Base-by-base conservation (phyloP, 257 asterid genomes). In the Thymus mandschuricus region DNA sequence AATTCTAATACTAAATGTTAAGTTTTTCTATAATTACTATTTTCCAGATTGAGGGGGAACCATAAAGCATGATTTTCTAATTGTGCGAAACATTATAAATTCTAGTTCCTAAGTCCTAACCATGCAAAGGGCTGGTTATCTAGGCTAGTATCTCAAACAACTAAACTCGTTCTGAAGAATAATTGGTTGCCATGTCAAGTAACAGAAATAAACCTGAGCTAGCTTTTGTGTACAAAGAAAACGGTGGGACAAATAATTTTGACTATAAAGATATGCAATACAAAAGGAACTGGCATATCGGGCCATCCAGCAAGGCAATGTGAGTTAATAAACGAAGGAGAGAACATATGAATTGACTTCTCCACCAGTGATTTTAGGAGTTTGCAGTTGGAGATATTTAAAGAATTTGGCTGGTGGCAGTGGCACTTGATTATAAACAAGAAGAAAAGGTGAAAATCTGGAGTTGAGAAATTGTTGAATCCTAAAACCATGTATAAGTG, bases 301-400 rank as follows among this genome's bases (percentile, higher is more conserved):
- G 50, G 4, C 45, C 28, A 11, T 57, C 62, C 30, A 35, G 55
- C 48, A 64, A 58, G n/a, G 48, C 57, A 49, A 27, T 10, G 33
- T 34, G 46, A 52, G 65, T 28, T 58, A 15, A 45, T 67, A 10
- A 64, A 58, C 34, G 52, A 56, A 46, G 76, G 48, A 57, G 68
- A 49, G 41, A 29, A 35, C 31, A 49, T 59, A 51, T 43, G 38
- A 8, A 12, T 15, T 41, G n/a, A 64, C 60, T 35, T 29, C 33
- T 21, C 27, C 7, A 40, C 31, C 34, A 12, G 55, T 48, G 29
- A 45, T 34, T 44, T 45, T 66, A 43, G 44, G 50, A 33, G 43
- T 44, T 66, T 50, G 12, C 51, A 6, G 10, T 28, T 58, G 21
- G 21, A 57, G 12, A 56, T 44, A 56, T 41, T 51, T 35, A 74